A percentile compares a stretch with the other conserved stretches of the same genome.
phyloP scores from a whole-genome alignment of 2,329 filamentous ascomycete genomes.

The Diaporthe amygdali region DNA sequence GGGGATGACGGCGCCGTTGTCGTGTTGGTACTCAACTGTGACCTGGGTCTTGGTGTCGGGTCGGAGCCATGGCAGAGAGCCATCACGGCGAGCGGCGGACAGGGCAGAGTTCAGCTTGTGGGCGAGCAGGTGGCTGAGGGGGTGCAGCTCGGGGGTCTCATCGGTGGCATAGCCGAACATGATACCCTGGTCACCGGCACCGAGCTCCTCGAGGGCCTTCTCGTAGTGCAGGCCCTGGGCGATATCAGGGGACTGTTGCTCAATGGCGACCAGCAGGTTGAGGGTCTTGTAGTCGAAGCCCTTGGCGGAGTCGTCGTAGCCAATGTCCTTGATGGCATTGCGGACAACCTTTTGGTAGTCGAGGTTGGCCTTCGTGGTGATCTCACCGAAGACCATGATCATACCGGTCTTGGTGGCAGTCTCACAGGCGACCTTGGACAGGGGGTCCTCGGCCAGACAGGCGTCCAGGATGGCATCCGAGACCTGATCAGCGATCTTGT shows the following conservation, averaged over 20 bases:
- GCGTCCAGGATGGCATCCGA: constrained; percentile 99
- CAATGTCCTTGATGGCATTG: constrained; percentile 95
- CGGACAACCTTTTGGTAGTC: constrained; percentile 99
- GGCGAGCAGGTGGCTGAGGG: constrained; percentile 89
- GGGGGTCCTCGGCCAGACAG: constrained; percentile 90
- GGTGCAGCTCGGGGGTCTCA: constrained; percentile 96
- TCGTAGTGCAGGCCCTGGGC: constrained; percentile 99
- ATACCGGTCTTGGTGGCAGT: constrained; percentile 99
- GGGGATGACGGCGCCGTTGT: constrained; percentile 90
- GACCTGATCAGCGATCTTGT: constrained; percentile 98
- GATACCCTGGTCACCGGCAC: constrained; percentile 99
- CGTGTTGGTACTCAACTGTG: constrained; percentile 97
- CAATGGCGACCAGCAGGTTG: constrained; percentile 97
- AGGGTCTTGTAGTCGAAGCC: constrained; percentile 99
- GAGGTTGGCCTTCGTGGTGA: constrained; percentile 92
- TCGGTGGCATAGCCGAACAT: constrained; percentile 99
- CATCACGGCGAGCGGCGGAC: constrained; percentile 86
- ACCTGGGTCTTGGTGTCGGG: constrained; percentile 99
- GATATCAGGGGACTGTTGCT: constrained; percentile 99
- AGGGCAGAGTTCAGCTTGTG: constrained; percentile 98
- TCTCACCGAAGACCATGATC: constrained; percentile 99
- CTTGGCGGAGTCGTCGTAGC: constrained; percentile 96
- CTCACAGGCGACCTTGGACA: constrained; percentile 99
- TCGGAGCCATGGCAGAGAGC: constrained; percentile 89
- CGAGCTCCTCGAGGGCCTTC: constrained; percentile 94